Evolutionary conservation across 805 yeast species (phyloP).

Genomic region (Millerozyma acaciae): DNA sequence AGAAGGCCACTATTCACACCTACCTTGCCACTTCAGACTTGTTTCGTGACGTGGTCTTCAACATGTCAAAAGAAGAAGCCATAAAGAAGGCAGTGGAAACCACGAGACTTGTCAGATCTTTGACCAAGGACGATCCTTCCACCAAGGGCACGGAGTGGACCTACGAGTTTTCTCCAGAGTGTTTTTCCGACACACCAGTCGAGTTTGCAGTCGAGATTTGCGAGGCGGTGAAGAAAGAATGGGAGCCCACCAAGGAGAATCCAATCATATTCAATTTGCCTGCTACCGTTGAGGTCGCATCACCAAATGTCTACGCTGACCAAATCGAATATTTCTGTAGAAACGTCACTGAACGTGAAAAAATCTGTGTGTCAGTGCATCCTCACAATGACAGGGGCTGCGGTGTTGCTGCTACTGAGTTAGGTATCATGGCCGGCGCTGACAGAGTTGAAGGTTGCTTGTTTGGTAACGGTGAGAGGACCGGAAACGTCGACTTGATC

Average conservation of each 20-base stretch:
- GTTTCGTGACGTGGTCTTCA: constrained; percentile 72
- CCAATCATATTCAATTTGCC: constrained; percentile 79
- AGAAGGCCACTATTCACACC: constrained; percentile 66
- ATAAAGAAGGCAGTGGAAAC: constrained; percentile 66
- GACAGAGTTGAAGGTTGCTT: constrained; percentile 83
- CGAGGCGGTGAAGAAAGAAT: constrained; percentile 72
- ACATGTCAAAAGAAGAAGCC: constrained; percentile 67
- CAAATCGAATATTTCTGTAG: constrained; percentile 72
- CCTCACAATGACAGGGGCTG: constrained; percentile 81
- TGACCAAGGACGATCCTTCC: constrained; percentile 71
- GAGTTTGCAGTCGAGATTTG: constrained; percentile 74
- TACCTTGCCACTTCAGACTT: constrained; percentile 74
- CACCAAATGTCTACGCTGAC: constrained; percentile 76
- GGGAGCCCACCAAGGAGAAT: constrained; percentile 73
- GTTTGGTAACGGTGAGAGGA: constrained; percentile 81
- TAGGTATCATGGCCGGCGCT: constrained; percentile 78
- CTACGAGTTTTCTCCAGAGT: constrained; percentile 75
- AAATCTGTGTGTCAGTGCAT: constrained; percentile 65
- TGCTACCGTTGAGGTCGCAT: constrained; percentile 75
- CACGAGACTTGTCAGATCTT: constrained; percentile 59
- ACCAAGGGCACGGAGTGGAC: constrained; percentile 64
- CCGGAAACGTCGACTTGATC: constrained; percentile 77
- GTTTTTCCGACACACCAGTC: constrained; percentile 70
- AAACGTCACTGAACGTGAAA: constrained; percentile 67
- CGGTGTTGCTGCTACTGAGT: constrained; percentile 79